phyloP scores from a whole-genome alignment of 1,284 basidiomycete genomes.

The Cutaneotrichosporon dermatis region DNA sequence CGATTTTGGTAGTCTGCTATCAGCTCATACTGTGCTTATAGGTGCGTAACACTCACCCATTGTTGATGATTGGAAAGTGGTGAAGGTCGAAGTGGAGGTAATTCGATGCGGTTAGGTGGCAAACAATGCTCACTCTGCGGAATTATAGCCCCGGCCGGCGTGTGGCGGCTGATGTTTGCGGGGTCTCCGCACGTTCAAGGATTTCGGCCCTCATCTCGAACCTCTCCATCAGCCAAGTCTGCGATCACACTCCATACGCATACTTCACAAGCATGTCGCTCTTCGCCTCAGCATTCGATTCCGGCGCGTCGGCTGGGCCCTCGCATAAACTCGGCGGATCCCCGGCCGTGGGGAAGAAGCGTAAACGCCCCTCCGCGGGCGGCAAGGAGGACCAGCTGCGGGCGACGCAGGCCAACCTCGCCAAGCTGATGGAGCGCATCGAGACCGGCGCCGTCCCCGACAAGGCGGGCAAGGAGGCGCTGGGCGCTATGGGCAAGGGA shows the following conservation, averaged over 20 bases:
- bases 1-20: conserved; percentile 61
- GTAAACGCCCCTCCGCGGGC: conserved; percentile 56
- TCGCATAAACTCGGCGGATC: not conserved
- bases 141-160: too few relatives aligned
- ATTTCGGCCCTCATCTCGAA: too few relatives aligned
- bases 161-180: too few relatives aligned
- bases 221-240: too few relatives aligned
- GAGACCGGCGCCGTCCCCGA: conserved; percentile 42
- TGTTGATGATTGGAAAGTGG: not conserved
- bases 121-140: not conserved
- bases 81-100: not conserved
- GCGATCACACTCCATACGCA: too few relatives aligned
- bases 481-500: conserved; percentile 38
- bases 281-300: conserved; percentile 43
- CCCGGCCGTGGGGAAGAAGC: conserved; percentile 50
- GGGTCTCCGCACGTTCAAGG: too few relatives aligned
- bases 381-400: conserved; percentile 44
- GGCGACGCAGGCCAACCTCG: conserved; percentile 63
- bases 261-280: conserved; percentile 30
- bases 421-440: conserved; percentile 68
- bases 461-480: conserved; percentile 21
- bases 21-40: not conserved
- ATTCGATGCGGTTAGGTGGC: conserved; percentile 4
- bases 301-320: conserved; percentile 9
- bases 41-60: conserved; percentile 16